Evolutionary conservation across 1,284 basidiomycete genomes (phyloP), one percentile per base, ranked within the genome.

Genomic region (Volvariella surrecta): DNA sequence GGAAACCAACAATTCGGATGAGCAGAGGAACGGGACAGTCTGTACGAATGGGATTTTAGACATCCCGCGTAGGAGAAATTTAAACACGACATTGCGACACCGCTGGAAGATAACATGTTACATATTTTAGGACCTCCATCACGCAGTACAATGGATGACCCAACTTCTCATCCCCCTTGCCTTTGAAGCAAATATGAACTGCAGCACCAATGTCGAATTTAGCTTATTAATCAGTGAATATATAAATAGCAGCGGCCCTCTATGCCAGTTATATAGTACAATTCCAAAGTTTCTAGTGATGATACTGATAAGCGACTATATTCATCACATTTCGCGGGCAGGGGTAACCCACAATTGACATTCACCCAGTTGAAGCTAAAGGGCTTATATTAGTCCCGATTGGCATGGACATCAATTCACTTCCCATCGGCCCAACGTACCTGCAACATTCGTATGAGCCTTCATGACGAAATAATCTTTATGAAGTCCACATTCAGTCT

Each of bases 401-500:
- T n/a, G n/a, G 24, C 24, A 28, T 6, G 6, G 6, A 11, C 24
- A 28, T 28, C 24, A 28, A 28, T 28, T 28, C 24, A 28, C 6
- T 28, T 11, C 24, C 24, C 24, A 28, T 28, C 24, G n/a, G n/a
- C n/a, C 24, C 11, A 11, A 28, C 24, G 11, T 11, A 28, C 24
- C 24, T 28, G 34, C 34, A n/a, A 8, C 34, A 48, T 67, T 68
- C 1, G 70, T 73, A 42, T 72, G 70, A 6, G 63, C 62, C 56
- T 81, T 84, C 74, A 85, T 73, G 49, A 66, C 62, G 56, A 82
- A 89, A 58, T 86, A 93, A 57, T 94, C 89, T 58, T 82, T 78
- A 63, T 99, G 95, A 52, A 99, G 63, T 2, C 95, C 95, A 61
- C 95, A 99, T 63, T 98, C 95, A 1, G 89, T 90, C 76, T 98